Evolutionary conservation across 441 rosid genomes (phyloP).

Genomic region (Corymbia calophylla): DNA sequence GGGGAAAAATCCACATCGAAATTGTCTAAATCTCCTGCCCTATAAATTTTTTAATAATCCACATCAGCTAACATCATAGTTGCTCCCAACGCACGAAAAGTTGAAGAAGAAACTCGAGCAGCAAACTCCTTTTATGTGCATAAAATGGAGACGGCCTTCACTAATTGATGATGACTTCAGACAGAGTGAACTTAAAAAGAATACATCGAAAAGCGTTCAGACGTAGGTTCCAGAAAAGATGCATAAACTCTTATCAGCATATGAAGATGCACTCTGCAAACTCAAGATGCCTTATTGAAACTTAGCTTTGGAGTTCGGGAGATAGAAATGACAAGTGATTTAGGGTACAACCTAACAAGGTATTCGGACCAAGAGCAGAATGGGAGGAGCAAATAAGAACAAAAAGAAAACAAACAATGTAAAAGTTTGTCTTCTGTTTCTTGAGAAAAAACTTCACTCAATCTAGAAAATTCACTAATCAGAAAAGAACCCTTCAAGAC

Average conservation of each 20-base stretch:
- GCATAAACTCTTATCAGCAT: neutral
- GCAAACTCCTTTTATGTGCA: neutral
- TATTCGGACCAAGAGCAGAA: neutral
- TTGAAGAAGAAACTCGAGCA: neutral
- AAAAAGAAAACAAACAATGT: neutral
- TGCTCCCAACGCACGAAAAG: neutral
- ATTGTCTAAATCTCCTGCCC: neutral
- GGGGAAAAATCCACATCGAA: neutral
- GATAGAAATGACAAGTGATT: neutral
- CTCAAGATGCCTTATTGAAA: neutral
- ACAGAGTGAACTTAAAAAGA: neutral
- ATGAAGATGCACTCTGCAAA: neutral
- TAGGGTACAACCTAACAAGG: neutral
- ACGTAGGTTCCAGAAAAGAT: neutral
- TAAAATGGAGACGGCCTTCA: neutral
- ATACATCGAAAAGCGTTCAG: neutral
- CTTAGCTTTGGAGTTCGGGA: neutral
- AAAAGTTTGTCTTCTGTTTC: neutral
- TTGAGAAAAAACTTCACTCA: neutral
- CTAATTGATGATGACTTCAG: neutral
- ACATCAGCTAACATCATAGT: neutral
- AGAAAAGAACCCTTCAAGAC: neutral
- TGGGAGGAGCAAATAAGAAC: neutral
- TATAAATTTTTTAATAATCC: neutral
- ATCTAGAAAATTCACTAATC: neutral